phyloP scores from a whole-genome alignment of 1,284 basidiomycete genomes.

The Puccinia triticina region DNA sequence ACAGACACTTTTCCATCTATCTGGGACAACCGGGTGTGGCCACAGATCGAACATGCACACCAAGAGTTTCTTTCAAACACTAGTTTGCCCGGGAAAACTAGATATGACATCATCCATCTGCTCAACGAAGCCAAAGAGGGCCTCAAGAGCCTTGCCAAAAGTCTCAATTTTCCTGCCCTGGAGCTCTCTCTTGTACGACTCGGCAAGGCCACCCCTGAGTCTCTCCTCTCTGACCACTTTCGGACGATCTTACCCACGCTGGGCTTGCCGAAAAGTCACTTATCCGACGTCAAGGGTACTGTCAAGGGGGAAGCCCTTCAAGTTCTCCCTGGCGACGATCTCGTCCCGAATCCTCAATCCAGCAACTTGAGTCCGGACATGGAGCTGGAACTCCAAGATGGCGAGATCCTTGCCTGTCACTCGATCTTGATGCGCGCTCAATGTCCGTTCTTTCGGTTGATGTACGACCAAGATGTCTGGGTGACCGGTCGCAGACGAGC shows the following conservation, averaged over 20 bases:
- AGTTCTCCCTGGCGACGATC: not conserved
- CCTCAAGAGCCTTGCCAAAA: conserved; percentile 65
- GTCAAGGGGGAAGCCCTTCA: not conserved
- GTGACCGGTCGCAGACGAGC: conserved; percentile 68
- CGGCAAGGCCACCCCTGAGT: conserved; percentile 60
- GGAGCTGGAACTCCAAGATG: conserved; percentile 73
- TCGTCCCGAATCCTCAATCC: not conserved
- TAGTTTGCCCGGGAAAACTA: conserved; percentile 60
- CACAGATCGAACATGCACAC: conserved; percentile 62
- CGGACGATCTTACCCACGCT: conserved; percentile 14
- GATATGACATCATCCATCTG: conserved; percentile 57
- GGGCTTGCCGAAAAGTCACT: not conserved
- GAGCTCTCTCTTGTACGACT: conserved; percentile 63
- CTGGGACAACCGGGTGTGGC: conserved; percentile 78
- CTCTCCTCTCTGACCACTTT: conserved; percentile 66
- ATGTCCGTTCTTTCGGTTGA: conserved; percentile 80
- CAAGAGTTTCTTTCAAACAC: conserved; percentile 53
- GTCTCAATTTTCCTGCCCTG: conserved; percentile 68
- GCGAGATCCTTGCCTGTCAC: conserved; percentile 69
- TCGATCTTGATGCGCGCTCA: conserved; percentile 78
- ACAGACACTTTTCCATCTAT: conserved; percentile 78
- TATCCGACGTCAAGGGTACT: conserved; percentile 11
- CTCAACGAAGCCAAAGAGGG: conserved; percentile 68
- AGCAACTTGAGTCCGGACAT: conserved; percentile 68
- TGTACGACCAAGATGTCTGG: conserved; percentile 85